phyloP scores from a whole-genome alignment of 2,329 filamentous ascomycete species.

The Penicillium sp. region DNA sequence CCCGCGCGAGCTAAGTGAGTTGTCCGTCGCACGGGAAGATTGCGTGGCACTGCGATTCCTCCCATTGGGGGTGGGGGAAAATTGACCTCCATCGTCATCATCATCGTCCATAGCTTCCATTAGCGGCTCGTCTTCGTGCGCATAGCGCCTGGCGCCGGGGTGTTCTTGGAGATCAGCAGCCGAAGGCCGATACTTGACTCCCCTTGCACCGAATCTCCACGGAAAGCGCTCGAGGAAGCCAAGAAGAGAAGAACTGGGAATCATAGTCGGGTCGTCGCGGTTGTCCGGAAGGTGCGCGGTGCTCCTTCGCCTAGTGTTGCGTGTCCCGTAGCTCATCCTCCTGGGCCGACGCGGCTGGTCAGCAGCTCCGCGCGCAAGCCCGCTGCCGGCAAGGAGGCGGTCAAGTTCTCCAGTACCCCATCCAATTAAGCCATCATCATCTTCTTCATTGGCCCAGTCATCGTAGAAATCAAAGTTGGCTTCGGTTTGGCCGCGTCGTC shows the following conservation, averaged over 20 bases:
- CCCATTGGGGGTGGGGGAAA: slow-evolving; percentile 19
- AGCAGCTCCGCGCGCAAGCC: slow-evolving; percentile 38
- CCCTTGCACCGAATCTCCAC: slow-evolving; percentile 76
- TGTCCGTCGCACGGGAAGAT: slow-evolving; percentile 76
- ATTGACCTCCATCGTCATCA: slow-evolving; percentile 43
- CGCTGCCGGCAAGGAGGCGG: slow-evolving; percentile 71
- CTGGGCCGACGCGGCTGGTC: slow-evolving; percentile 71
- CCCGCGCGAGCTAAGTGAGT: slow-evolving; percentile 81
- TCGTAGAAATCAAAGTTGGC: slow-evolving; percentile 96
- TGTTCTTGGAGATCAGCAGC: slow-evolving; percentile 89
- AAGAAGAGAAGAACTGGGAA: slow-evolving; percentile 79
- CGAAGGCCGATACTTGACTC: slow-evolving; percentile 82
- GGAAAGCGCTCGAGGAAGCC: slow-evolving; percentile 82
- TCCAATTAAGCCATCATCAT: slow-evolving; percentile 62
- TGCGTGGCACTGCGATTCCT: slow-evolving; percentile 72
- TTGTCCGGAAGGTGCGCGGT: slow-evolving; percentile 52
- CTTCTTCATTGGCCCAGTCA: slow-evolving; percentile 77
- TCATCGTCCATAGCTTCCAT: slow-evolving; percentile 61
- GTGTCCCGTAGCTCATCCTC: slow-evolving; percentile 86
- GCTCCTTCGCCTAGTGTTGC: slow-evolving; percentile 61
- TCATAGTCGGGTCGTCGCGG: slow-evolving; percentile 75
- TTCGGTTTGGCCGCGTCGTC: slow-evolving; percentile 69
- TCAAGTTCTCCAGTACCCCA: slow-evolving; percentile 89
- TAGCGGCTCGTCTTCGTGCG: slow-evolving; percentile 67
- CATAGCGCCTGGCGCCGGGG: slow-evolving; percentile 56